A percentile compares a stretch with the other conserved stretches of the same genome.
Conservation (phyloP, 805 yeast species). For the Teunomyces pallodes region DNA sequence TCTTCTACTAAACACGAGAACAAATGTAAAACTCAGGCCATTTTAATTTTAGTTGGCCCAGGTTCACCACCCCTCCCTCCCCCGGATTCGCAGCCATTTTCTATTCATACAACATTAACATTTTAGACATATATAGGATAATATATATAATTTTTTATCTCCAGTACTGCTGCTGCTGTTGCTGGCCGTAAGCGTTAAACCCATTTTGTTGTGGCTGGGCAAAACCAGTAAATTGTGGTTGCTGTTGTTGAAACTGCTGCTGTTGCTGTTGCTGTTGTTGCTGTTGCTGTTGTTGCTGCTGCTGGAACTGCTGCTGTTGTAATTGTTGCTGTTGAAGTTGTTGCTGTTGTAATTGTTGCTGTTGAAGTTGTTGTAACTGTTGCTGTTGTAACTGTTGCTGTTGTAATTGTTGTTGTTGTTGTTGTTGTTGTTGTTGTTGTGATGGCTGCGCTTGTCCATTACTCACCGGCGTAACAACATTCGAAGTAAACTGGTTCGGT, state of each 20-base stretch:
- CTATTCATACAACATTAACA: neutral
- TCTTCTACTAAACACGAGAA: neutral
- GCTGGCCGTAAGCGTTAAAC: slow-evolving; percentile 9
- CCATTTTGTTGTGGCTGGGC: slow-evolving; percentile 10
- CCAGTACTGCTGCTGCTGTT: slow-evolving; percentile 11
- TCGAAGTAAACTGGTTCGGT: slow-evolving; percentile 27
- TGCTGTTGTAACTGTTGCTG: slow-evolving; percentile 9
- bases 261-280: slow-evolving; percentile 13
- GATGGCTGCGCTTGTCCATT: slow-evolving; percentile 9
- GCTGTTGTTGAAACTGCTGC: slow-evolving; percentile 12
- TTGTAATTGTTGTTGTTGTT: slow-evolving; percentile 7
- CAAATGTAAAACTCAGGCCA: neutral
- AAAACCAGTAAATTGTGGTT: slow-evolving; percentile 15
- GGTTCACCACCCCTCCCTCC: too few relatives aligned
- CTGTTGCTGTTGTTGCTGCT: slow-evolving; percentile 5
- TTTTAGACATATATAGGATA: neutral
- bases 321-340: slow-evolving; percentile 11
- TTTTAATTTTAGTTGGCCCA: neutral
- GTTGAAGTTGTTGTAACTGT: slow-evolving; percentile 7
- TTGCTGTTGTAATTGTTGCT: slow-evolving; percentile 7
- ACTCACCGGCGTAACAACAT: slow-evolving; percentile 23
- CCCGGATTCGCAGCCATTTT: neutral
- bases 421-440: slow-evolving; percentile 7
- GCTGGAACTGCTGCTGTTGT: slow-evolving; percentile 6
- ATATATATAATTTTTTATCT: neutral